A percentile compares a stretch with the other conserved stretches of the same genome.
Conservation (phyloP, 345 rosid species). For the Clausena lansium region DNA sequence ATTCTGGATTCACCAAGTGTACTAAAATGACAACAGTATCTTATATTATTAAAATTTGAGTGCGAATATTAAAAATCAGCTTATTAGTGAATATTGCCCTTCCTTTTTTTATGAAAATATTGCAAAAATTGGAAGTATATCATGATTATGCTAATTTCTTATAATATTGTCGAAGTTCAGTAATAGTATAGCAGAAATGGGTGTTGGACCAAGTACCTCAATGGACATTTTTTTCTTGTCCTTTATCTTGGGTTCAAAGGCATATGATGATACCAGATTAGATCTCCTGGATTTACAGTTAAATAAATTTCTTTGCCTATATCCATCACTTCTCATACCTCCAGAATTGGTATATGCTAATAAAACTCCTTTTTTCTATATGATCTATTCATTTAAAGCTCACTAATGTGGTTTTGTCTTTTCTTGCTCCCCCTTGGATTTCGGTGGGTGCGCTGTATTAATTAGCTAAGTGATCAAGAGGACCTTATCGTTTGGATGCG, state of each 20-base stretch:
- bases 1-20: background rate
- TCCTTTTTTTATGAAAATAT: background rate
- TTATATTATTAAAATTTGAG: background rate
- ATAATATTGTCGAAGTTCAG: background rate
- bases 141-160: background rate
- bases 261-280: background rate
- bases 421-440: slow-evolving; percentile 14
- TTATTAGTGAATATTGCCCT: background rate
- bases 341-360: background rate
- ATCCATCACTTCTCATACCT: background rate
- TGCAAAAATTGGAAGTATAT: background rate
- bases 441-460: slow-evolving; percentile 13
- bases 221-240: background rate
- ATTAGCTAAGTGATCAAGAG: slow-evolving; percentile 77
- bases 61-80: background rate
- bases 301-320: background rate
- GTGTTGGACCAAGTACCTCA: background rate
- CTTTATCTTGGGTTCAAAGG: background rate
- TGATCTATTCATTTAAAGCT: slow-evolving; percentile 13
- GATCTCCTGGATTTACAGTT: background rate
- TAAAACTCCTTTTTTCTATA: background rate
- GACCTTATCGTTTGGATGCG: slow-evolving; percentile 91
- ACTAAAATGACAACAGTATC: background rate
- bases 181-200: background rate
- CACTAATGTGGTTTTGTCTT: slow-evolving; percentile 8